Evolutionary conservation across 1,284 basidiomycete genomes (phyloP).

Genomic region (Malassezia obtusa): DNA sequence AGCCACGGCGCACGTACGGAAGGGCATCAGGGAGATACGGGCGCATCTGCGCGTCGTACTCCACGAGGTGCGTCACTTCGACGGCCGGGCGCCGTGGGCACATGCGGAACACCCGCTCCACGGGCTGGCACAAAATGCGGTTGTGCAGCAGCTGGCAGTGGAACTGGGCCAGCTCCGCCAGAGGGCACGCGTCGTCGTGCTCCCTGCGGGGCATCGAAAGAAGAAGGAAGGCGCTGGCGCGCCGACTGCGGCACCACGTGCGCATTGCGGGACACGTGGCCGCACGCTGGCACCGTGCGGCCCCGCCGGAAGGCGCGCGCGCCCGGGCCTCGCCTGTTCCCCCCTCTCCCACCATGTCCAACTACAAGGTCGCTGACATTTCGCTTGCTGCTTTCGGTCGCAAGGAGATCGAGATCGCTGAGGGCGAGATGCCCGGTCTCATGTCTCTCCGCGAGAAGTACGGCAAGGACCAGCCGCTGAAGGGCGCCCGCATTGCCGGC

Average conservation of each 20-base stretch:
- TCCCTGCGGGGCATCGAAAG: neutral
- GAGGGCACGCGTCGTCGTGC: constrained; percentile 10
- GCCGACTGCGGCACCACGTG: neutral
- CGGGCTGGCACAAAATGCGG: constrained; percentile 27
- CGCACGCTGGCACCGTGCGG: neutral
- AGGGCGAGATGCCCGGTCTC: constrained; percentile 51
- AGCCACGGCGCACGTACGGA: constrained; percentile 15
- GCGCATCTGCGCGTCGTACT: constrained; percentile 22
- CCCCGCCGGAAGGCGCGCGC: neutral
- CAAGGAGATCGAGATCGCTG: constrained; percentile 96
- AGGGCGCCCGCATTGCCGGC: constrained; percentile 91
- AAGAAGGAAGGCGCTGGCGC: no score
- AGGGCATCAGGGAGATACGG: constrained; percentile 24
- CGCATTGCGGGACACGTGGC: neutral
- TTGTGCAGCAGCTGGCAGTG: constrained; percentile 25
- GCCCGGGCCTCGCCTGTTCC: neutral
- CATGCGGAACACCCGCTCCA: constrained; percentile 34
- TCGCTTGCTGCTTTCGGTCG: constrained; percentile 93
- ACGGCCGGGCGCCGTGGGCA: constrained; percentile 24
- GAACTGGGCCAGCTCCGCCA: constrained; percentile 28
- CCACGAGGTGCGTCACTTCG: constrained; percentile 34
- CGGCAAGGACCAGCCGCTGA: constrained; percentile 70
- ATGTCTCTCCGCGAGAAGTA: constrained; percentile 56
- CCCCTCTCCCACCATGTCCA: constrained; percentile 22
- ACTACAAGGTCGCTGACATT: constrained; percentile 59